Percentiles rank a stretch among this genome's conserved stretches.
Conservation (phyloP, 805 yeast genomes). For the Wickerhamomyces pijperi region DNA sequence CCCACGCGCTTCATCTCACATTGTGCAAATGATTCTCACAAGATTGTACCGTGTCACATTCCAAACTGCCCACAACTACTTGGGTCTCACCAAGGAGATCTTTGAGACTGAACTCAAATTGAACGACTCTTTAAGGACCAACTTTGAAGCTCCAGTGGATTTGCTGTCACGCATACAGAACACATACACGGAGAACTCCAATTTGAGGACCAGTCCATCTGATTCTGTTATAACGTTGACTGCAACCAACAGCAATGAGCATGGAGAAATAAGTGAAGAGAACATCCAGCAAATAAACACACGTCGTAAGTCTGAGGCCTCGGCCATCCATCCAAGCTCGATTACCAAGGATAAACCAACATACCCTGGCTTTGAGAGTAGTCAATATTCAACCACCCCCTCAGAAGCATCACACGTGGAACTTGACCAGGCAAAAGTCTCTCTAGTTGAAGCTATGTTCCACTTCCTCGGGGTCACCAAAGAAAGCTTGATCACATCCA, state of each 20-base stretch:
- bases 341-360: no score
- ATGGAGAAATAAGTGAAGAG: no score
- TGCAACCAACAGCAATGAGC: no score
- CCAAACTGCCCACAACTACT: constrained; percentile 77
- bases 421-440: constrained; percentile 49
- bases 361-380: no score
- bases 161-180: constrained; percentile 5
- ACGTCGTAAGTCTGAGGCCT: not conserved
- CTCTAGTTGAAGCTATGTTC: constrained; percentile 64
- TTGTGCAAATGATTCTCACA: constrained; percentile 84
- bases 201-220: not conserved
- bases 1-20: constrained; percentile 87
- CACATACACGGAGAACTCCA: constrained; percentile 1
- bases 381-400: no score
- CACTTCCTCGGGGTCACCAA: constrained; percentile 52
- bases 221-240: no score
- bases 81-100: constrained; percentile 76
- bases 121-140: constrained; percentile 30
- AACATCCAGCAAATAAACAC: no score
- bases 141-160: constrained; percentile 39
- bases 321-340: no score
- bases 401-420: constrained; percentile 46
- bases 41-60: constrained; percentile 84
- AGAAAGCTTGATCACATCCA: constrained; percentile 20
- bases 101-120: constrained; percentile 62